Conservation (phyloP, 805 yeast species). For the Yamadazyma sp. region DNA sequence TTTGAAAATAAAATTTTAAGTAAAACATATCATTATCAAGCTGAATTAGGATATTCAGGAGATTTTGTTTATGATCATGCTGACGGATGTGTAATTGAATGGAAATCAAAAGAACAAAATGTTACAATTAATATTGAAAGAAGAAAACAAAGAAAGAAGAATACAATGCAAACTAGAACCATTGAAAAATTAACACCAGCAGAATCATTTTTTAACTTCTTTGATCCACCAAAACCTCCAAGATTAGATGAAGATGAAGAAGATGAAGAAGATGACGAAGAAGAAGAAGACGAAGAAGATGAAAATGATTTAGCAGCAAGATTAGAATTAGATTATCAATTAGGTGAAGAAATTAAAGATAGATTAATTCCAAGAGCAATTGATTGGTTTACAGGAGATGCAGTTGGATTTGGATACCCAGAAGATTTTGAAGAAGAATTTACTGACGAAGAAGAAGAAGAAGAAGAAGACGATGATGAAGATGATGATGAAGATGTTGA, state of each 20-base stretch:
- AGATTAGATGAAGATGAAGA: conserved; percentile 42
- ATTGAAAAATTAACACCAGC: conserved; percentile 92
- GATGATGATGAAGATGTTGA: conserved; percentile 38
- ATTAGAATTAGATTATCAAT: conserved; percentile 87
- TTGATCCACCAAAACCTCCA: conserved; percentile 87
- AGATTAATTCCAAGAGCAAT: conserved; percentile 93
- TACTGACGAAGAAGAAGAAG: conserved; percentile 59
- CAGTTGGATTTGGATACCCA: conserved; percentile 66
- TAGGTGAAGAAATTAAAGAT: conserved; percentile 96
- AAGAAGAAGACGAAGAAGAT: conserved; percentile 50
- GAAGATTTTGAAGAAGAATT: conserved; percentile 61
- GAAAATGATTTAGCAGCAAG: conserved; percentile 77
- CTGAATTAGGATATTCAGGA: conserved; percentile 90
- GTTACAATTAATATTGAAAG: conserved; percentile 85
- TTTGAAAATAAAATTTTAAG: conserved; percentile 70
- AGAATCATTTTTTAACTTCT: conserved; percentile 93
- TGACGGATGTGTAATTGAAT: conserved; percentile 80
- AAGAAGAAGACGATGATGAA: conserved; percentile 58
- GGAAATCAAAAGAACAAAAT: conserved; percentile 78
- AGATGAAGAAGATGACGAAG: conserved; percentile 51
- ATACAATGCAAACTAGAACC: conserved; percentile 93
- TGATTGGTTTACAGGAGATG: conserved; percentile 98
- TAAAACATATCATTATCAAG: conserved; percentile 91
- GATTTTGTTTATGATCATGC: conserved; percentile 98
- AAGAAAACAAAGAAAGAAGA: conserved; percentile 95